Evolutionary conservation across 2,329 filamentous ascomycete species (phyloP), one percentile per base, ranked within the genome.

Genomic region (Tolypocladium tundrense): DNA sequence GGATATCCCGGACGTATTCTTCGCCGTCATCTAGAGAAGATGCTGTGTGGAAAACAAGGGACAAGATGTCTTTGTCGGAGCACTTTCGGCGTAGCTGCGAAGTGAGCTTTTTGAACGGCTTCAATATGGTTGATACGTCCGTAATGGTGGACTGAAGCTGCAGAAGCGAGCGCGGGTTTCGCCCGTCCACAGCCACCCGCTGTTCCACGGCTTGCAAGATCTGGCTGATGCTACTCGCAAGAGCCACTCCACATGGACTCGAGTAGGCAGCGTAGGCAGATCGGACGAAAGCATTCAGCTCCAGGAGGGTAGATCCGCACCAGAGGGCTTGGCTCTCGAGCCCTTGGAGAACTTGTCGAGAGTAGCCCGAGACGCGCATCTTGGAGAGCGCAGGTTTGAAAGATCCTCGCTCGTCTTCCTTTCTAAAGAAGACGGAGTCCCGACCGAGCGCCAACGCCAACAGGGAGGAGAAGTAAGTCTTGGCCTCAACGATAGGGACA

Each of bases 391-490:
- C 70, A 11, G 79, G 75, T 19, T 72, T 69, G 63, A 92, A 90
- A 0, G 72, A 73, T 31, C 71, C 72, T 35, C 76, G 76, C 3
- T 75, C 73, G 2, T 76, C 68, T 55, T 86, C 75, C 77, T 83
- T 90, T 0, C 71, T 67, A 68, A 90, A 94, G 40, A 94, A 79
- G 1, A 88, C 77, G 0, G 89, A 92, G 43, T 85, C 86, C 53
- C 88, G 79, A 0, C 89, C 90, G 7, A 91, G 79, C 0, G 84
- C 83, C 1, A 93, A 74, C 14, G 84, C 81, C 60, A 88, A 75
- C 0, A 93, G 73, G 13, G 85, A 86, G 21, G 77, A 70, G 54
- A 77, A 71, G 65, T 84, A 87, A 6, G 74, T 67, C 24, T 70
- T 74, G 1, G 75, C 69, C 54, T 82, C 75, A 3, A 86, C 69